phyloP scores from a whole-genome alignment of 371 early-diverging fungal genomes.

The Mortierella sp. region DNA sequence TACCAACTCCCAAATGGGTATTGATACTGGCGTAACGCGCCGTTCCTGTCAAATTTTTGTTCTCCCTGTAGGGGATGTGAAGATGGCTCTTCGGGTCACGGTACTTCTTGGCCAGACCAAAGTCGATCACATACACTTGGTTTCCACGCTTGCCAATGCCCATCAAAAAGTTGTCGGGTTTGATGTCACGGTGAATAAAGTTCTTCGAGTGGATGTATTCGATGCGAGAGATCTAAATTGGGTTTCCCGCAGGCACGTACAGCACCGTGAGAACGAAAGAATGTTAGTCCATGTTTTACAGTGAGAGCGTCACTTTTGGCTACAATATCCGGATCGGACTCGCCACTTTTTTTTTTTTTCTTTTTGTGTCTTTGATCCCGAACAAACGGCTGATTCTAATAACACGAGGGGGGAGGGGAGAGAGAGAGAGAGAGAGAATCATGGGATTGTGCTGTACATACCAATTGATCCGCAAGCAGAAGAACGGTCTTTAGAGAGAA shows the following conservation, averaged over 20 bases:
- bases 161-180: constrained; percentile 99
- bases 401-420: no score
- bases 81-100: constrained; percentile 96
- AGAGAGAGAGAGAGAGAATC: no score
- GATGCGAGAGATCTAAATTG: constrained; percentile 88
- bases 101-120: constrained; percentile 99
- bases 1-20: constrained; percentile 97
- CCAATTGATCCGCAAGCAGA: constrained; percentile 98
- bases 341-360: no score
- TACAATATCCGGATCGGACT: no score
- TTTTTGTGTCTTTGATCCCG: no score
- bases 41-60: constrained; percentile 99
- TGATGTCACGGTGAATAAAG: constrained; percentile 86
- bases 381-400: no score
- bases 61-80: constrained; percentile 98
- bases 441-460: constrained; percentile 56
- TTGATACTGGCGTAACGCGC: constrained; percentile 99
- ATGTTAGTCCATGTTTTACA: no score
- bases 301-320: no score
- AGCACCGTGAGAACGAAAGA: background rate
- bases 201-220: constrained; percentile 97
- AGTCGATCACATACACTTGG: constrained; percentile 99
- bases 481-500: constrained; percentile 99
- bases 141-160: constrained; percentile 94
- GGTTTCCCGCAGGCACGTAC: no score